Base-by-base conservation (phyloP, 139 green algal species). In the Picochlorum sp. region DNA sequence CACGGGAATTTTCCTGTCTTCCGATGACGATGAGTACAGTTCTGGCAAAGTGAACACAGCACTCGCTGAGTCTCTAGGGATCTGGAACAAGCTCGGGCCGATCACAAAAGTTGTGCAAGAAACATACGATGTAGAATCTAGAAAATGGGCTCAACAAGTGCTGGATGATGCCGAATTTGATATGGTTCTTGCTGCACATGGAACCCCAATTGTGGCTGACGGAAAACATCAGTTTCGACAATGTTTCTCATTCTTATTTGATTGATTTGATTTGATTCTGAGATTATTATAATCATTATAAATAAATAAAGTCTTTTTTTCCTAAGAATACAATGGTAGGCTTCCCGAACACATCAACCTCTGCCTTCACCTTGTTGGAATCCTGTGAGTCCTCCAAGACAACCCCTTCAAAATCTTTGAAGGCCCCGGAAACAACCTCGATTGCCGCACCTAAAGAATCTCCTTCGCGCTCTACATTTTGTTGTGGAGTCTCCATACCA, bases 221-320 rank as follows among this genome's bases (percentile, higher is more conserved):
- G 69, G 61, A 16, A 65, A 28, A 38, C 6, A 9, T 6, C 62
- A 62, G 38, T 76, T 76, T 47, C 15, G 24, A n/a, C 26, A 57
- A 4, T 65, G 50, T 56, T 76, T 76, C 11, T 45, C 32, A 18
- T 76, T 76, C 5, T 62, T 76, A 18, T 47, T 65, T 62, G 34
- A 41, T 41, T 41, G 6, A 41, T 41, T 41, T 41, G 34, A 41
- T 41, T 41, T 41, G 34, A 11, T 41, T 41, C 34, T 41, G 8
- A 41, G 34, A 41, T 41, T 9, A 4, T 8, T 8, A 41, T 41
- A 41, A 23, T 23, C 34, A 41, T 41, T 41, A 41, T 41, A 41
- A 41, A 41, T 41, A 41, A 41, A 14, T 54, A 10, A 54, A 26
- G n/a, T 54, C 47, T 0, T 54, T 9, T 54, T 54, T 54, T 13